Base-by-base conservation (phyloP, 495 filamentous ascomycete genomes). In the Halenospora varia region DNA sequence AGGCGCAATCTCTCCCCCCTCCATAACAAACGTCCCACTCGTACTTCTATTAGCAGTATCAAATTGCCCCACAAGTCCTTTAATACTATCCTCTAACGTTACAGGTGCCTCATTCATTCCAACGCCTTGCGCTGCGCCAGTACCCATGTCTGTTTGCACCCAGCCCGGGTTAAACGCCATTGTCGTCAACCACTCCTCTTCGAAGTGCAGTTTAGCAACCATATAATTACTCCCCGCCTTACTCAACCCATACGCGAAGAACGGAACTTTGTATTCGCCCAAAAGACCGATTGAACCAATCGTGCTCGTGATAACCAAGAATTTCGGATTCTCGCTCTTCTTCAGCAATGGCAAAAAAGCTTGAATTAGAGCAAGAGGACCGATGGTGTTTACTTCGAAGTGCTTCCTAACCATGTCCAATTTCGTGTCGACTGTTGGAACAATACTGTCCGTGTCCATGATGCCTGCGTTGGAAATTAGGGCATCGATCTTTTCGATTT, bases 401-500 rank as follows among this genome's bases (percentile, higher is more conserved):
- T 73, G 63, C 40, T 72, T 50, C 35, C 66, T 59, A 18, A 79
- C 48, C 11, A 65, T 60, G 3, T 61, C 61, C n/a, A n/a, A n/a
- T n/a, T n/a, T n/a, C 11, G 17, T 46, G 8, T n/a, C 13, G 4
- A 20, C 19, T 4, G 6, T 17, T 46, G 8, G 4, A 9, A 17
- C 42, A 8, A 4, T n/a, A 10, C 62, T 51, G 25, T 26, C 68
- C 23, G 51, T 20, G 6, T 61, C 18, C 47, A 62, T 58, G n/a
- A 73, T 62, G 2, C 73, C 78, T 1, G 79, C 76, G 56, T 82
- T 82, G 48, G 79, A 76, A 26, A 83, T 70, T 4, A 82, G 67
- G 17, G 77, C 68, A 61, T 82, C 76, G 25, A 83, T 55, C 20
- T 65, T 52, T 13, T 53, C 53, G 59, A 82, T 68, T 10, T 61